phyloP scores from a whole-genome alignment of 352 stramenopile species.

The Thalassiosira pacifica region DNA sequence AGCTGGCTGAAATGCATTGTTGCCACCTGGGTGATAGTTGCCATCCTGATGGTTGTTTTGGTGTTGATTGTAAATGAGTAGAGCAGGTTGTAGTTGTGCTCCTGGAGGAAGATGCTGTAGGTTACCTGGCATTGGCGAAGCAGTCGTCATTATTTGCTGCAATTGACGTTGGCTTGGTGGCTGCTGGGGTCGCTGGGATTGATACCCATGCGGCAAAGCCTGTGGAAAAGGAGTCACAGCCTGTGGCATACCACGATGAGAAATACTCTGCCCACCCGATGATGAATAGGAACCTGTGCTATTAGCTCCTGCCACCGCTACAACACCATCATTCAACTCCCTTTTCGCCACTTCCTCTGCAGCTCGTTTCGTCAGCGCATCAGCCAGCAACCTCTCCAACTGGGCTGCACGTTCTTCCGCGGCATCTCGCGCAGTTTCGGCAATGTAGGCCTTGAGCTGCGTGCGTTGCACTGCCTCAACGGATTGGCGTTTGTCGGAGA shows the following conservation, averaged over 20 bases:
- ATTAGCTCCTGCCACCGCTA: not conserved
- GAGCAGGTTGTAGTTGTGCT: not conserved
- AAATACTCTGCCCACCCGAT: not conserved
- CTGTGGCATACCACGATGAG: not conserved
- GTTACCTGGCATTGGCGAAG: no score
- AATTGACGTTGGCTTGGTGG: not conserved
- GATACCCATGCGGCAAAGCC: not conserved
- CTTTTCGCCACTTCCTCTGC: not conserved
- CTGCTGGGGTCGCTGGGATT: not conserved
- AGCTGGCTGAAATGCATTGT: not conserved
- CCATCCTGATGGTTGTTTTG: constrained; percentile 9
- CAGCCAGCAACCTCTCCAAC: constrained; percentile 46
- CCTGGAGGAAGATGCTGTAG: not conserved
- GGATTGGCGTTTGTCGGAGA: constrained; percentile 5
- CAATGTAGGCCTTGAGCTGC: constrained; percentile 65
- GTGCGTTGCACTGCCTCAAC: constrained; percentile 55
- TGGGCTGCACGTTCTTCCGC: constrained; percentile 36
- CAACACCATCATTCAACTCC: constrained; percentile 14
- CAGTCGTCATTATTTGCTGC: not conserved
- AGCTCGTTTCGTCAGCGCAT: not conserved
- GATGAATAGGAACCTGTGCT: not conserved
- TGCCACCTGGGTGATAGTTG: no score
- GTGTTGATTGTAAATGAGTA: constrained; percentile 9
- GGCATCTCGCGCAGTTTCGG: constrained; percentile 51
- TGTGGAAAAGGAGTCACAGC: not conserved